Evolutionary conservation across 2,329 filamentous ascomycete species (phyloP).

Genomic region (Clonostachys chloroleuca): DNA sequence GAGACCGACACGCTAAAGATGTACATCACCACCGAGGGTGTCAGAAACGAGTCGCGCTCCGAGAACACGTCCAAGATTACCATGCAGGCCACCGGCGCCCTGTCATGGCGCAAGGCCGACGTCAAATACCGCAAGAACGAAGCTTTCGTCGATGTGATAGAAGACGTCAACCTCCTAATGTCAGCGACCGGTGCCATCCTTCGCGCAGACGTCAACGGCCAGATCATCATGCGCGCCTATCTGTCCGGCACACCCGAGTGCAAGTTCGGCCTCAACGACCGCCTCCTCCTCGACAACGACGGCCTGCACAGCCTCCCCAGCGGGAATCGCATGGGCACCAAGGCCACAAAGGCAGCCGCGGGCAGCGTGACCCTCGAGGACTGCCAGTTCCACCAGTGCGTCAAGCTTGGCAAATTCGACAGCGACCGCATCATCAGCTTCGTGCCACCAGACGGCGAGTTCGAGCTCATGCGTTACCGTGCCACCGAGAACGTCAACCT

Average conservation of each 20-base stretch:
- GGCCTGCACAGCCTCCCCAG: constrained; percentile 61
- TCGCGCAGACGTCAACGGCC: constrained; percentile 91
- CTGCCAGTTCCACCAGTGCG: constrained; percentile 98
- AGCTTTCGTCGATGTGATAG: constrained; percentile 98
- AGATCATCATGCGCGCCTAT: constrained; percentile 98
- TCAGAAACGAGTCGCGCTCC: constrained; percentile 82
- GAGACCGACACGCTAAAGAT: constrained; percentile 98
- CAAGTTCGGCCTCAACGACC: constrained; percentile 97
- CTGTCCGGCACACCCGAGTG: constrained; percentile 95
- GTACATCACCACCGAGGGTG: constrained; percentile 99
- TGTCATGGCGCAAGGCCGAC: constrained; percentile 95
- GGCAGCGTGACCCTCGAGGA: constrained; percentile 95
- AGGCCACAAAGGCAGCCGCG: constrained; percentile 91
- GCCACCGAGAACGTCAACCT: constrained; percentile 98
- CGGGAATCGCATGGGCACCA: constrained; percentile 75
- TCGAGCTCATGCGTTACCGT: constrained; percentile 97
- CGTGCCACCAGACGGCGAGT: constrained; percentile 93
- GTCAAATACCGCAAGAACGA: constrained; percentile 99
- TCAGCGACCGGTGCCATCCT: constrained; percentile 95
- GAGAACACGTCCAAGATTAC: constrained; percentile 98
- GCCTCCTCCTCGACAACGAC: constrained; percentile 81
- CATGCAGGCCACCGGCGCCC: constrained; percentile 95
- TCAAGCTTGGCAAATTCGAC: constrained; percentile 96
- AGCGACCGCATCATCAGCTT: constrained; percentile 96
- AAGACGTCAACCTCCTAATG: constrained; percentile 98